Evolutionary conservation across 106 monocot species (phyloP).

Genomic region (Dendrobium chrysotoxum): DNA sequence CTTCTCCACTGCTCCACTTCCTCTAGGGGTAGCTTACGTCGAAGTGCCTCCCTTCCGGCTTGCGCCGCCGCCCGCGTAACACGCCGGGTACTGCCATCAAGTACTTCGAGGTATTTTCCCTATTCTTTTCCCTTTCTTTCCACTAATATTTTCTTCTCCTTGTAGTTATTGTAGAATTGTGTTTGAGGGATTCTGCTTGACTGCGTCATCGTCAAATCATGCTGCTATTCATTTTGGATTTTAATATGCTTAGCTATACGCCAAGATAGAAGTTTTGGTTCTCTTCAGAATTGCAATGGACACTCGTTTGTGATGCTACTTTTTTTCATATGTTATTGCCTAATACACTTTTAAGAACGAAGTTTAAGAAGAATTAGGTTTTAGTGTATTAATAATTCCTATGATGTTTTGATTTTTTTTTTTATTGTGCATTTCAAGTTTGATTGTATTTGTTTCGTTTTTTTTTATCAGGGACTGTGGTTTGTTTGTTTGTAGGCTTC

Average conservation of each 20-base stretch:
- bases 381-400: neutral
- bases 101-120: conserved; percentile 9
- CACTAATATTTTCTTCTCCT: neutral
- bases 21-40: neutral
- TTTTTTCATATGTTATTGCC: neutral
- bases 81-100: conserved; percentile 3
- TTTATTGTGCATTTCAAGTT: neutral
- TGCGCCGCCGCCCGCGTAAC: neutral
- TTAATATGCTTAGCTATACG: neutral
- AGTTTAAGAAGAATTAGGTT: neutral
- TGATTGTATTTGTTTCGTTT: neutral
- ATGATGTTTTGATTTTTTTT: neutral
- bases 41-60: neutral
- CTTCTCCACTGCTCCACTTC: conserved; percentile 8
- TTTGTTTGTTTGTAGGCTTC: conserved; percentile 24
- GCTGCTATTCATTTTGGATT: neutral
- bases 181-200: neutral
- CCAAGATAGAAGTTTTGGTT: neutral
- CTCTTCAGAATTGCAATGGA: neutral
- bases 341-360: no score
- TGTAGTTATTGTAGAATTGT: neutral
- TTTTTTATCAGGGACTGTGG: neutral
- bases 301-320: neutral
- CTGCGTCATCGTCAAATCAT: neutral
- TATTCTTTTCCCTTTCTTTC: neutral